Evolutionary conservation across 78 protist genomes (phyloP), one percentile per base, ranked within the genome.

Genomic region (Dictyostelium discoideum): DNA sequence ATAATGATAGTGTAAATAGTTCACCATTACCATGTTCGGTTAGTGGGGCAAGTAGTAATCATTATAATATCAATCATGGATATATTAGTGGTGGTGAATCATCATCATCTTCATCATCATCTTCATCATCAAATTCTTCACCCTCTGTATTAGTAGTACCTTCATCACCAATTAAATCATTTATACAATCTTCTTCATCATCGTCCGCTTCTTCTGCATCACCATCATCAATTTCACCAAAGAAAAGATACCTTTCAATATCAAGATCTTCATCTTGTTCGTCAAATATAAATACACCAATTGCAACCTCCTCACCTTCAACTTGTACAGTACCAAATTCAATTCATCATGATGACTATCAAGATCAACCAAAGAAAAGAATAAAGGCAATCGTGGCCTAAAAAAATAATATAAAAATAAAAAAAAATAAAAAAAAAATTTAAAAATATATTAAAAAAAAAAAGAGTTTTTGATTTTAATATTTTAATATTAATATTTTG

Each of bases 311-410:
- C 5, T 46, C 84, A 22, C 63, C 84, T 3, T 79, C 84, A 39
- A 44, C 84, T 24, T 79, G 84, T 79, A 79, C 84, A 79, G 84
- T 79, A 79, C 84, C 84, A 39, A 39, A 44, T 37, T 79, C 84
- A 44, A 79, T 79, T n/a, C 84, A 79, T 6, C 67, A 79, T n/a
- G 84, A 79, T 37, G 81, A 74, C 18, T 74, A 74, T 18, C 81
- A 74, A 74, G 81, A 74, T 18, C 46, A 32, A 74, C 46, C 44
- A 11, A 74, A 37, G 39, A 74, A 74, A 37, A 74, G 81, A 74
- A 74, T 74, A 13, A 74, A 74, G 42, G 48, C 81, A 26, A 74
- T 74, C 20, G 48, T 74, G 5, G 37, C 22, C 26, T 37, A 37
- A 74, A 69, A 13, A 13, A 72, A 13, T 13, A 11, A 24, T 14